Evolutionary conservation across 805 yeast genomes (phyloP).

Genomic region (Saccharomyces jurei): DNA sequence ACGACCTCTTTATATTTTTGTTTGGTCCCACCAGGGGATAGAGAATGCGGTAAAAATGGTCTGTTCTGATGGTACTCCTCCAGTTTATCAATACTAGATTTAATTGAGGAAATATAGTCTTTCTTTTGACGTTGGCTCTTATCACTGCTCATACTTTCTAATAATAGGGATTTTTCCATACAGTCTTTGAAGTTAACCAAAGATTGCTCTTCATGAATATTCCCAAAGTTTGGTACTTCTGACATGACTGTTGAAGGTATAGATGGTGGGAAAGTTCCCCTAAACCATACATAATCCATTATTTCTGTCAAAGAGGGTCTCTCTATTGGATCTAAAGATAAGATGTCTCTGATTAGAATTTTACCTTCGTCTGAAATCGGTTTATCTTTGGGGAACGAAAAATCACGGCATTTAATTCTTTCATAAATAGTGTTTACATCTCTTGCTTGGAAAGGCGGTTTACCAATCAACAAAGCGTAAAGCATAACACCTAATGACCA

Average conservation of each 20-base stretch:
- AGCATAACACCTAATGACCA: conserved; percentile 98
- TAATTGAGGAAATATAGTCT: neutral
- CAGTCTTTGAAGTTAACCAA: conserved; percentile 58
- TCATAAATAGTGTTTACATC: conserved; percentile 90
- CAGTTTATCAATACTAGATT: conserved; percentile 30
- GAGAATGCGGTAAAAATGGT: conserved; percentile 73
- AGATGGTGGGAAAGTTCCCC: conserved; percentile 77
- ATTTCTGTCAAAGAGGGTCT: conserved; percentile 80
- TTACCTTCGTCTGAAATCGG: conserved; percentile 64
- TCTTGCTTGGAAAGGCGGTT: conserved; percentile 96
- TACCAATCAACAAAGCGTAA: conserved; percentile 85
- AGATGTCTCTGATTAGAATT: conserved; percentile 59
- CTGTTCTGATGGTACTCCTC: conserved; percentile 35
- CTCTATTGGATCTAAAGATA: conserved; percentile 66
- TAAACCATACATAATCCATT: conserved; percentile 78
- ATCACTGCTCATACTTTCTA: conserved; percentile 1
- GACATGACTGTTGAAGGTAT: conserved; percentile 38
- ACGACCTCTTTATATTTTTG: conserved; percentile 73
- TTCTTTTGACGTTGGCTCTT: neutral
- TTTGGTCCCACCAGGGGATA: conserved; percentile 88
- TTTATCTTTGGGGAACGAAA: conserved; percentile 65
- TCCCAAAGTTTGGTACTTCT: conserved; percentile 54
- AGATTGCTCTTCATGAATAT: conserved; percentile 53
- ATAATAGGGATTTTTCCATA: conserved; percentile 55
- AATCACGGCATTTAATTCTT: conserved; percentile 78